Evolutionary conservation across 805 yeast genomes (phyloP), one percentile per base, ranked within the genome.

Genomic region (Kodamaea hsintzibuensis): DNA sequence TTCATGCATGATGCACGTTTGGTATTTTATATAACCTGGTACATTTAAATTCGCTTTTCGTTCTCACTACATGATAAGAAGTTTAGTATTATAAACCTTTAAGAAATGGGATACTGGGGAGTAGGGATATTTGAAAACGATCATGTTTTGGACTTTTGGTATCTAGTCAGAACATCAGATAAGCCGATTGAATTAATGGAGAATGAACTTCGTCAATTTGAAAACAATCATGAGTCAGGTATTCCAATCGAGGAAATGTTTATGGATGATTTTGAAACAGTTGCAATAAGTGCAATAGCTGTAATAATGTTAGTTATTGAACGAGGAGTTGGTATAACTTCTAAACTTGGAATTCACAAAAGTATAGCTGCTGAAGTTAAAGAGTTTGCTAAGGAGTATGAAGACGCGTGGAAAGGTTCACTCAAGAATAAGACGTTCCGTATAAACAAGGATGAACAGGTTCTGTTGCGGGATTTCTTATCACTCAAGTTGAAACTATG

Each of bases 321-420:
- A 7, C 25, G 22, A 2, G 18, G 13, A 8, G 8, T 40, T 19
- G 44, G 5, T 12, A 19, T 40, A 5, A 19, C n/a, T 6, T 12
- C 19, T 8, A 17, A 40, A 16, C 25, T 40, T 2, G 44, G 44
- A 17, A 19, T 17, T 17, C 44, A 40, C 8, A 17, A 40, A 25
- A 40, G 44, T 17, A 8, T 40, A 4, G 25, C 25, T 16, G 13
- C 8, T 40, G 44, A 40, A 16, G 12, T 40, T 17, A 53, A 18
- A 35, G 47, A 27, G 52, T 27, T 33, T 53, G 25, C 47, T 42
- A 35, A 35, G 49, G 35, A 47, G 52, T 5, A 30, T 30, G 8
- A 30, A 42, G 51, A 19, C 40, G 50, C 33, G 47, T 18, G 17
- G 38, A 22, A 5, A n/a, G 27, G 47, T 37, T 40, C 39, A 19